phyloP scores from a whole-genome alignment of 176 grass and related monocot species.

The Phragmites australis region DNA sequence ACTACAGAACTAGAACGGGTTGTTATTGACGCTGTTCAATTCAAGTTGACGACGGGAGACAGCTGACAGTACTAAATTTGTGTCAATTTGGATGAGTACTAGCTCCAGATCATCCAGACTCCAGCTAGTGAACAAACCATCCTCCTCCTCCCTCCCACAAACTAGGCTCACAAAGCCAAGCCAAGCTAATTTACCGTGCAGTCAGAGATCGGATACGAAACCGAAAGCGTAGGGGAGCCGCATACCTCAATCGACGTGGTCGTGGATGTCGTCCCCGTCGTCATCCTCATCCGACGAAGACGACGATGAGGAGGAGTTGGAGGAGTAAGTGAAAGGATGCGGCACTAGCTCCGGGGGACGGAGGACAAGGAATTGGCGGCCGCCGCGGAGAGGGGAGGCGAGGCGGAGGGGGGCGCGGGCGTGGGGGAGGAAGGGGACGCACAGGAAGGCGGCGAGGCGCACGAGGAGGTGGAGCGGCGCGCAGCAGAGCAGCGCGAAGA shows the following conservation, averaged over 20 bases:
- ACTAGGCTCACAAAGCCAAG: background rate
- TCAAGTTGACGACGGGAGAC: too few species aligned
- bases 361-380: slow-evolving; percentile 24
- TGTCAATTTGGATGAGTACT: background rate
- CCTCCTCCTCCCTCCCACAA: background rate
- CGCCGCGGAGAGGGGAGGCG: background rate
- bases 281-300: slow-evolving; percentile 35
- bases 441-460: slow-evolving; percentile 77
- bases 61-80: slow-evolving; percentile 1
- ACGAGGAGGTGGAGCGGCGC: slow-evolving; percentile 73
- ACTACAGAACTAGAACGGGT: background rate
- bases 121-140: background rate
- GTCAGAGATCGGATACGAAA: background rate
- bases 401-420: slow-evolving; percentile 14
- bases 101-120: background rate
- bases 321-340: background rate
- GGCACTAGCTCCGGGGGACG: background rate
- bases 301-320: background rate
- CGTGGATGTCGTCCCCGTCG: background rate
- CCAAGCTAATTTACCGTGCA: background rate
- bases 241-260: slow-evolving; percentile 50
- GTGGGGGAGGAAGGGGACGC: slow-evolving; percentile 52
- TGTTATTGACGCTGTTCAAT: background rate
- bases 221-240: background rate
- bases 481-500: slow-evolving; percentile 71